Evolutionary conservation across 192 early-diverging fungal species (phyloP), one percentile per base, ranked within the genome.

Genomic region (Phlyctochytrium bullatum): DNA sequence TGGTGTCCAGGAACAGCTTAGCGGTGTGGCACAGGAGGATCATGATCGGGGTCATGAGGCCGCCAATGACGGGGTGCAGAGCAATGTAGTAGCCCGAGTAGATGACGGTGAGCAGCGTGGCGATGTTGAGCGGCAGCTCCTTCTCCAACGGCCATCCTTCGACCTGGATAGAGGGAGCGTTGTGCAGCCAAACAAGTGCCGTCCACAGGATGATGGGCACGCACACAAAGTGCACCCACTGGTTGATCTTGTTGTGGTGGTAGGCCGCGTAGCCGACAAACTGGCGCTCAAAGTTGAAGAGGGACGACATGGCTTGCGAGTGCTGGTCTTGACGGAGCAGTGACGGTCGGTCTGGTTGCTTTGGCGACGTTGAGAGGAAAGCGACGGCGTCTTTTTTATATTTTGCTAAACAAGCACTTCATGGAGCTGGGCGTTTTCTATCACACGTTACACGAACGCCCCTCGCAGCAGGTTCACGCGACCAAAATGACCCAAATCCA

Each of bases 181-280:
- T 74, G 34, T 84, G 73, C 20, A 75, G 68, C 73, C 88, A 82
- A 6, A 92, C 90, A 25, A 92, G 68, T 3, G 77, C 74, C 32
- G 90, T 86, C 91, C 91, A 96, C 36, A 93, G 77, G 69, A 98
- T 93, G 56, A 88, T 84, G 2, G 96, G 96, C 31, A 98, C 94
- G 74, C 90, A 98, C 1, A 93, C 75, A 70, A 93, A 79, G 76
- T 97, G 93, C 65, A 94, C 90, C 24, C 78, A 65, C 30, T 94
- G 78, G 79, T 97, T 95, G 69, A 83, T 75, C 47, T 74, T 74
- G 83, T 67, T 34, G 69, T 28, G 20, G 52, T 64, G 52, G 61
- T 56, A 61, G 47, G 56, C 60, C 33, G 62, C 53, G 51, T 62
- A 69, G 29, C 59, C 79, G 16, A 88, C 68, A 35, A 93, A 85